Conservation (phyloP, 345 rosid genomes). For the Eucalyptus virginea region DNA sequence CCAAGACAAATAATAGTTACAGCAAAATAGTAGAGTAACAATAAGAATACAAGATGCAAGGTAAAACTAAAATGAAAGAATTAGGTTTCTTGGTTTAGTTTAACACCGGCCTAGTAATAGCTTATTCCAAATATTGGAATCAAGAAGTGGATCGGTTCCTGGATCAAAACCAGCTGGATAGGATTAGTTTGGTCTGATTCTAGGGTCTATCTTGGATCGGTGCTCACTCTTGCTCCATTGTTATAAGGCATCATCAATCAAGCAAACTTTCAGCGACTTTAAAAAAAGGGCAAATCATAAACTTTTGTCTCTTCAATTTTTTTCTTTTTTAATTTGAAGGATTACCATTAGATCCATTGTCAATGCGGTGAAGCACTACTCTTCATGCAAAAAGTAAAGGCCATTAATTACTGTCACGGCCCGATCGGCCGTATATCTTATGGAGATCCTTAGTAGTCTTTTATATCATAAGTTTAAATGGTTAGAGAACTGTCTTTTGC, state of each 20-base stretch:
- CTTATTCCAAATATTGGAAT: too few relatives aligned
- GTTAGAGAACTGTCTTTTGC: not conserved
- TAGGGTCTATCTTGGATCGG: not conserved
- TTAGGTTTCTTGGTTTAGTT: not conserved
- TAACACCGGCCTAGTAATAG: not conserved
- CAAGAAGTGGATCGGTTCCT: rapidly evolving
- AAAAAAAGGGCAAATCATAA: not conserved
- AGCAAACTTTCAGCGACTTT: not conserved
- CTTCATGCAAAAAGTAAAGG: not conserved
- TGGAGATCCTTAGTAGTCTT: not conserved
- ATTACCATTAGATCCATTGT: not conserved
- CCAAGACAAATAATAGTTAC: not conserved
- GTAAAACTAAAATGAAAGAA: not conserved
- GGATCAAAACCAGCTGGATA: not conserved
- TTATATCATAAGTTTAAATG: not conserved
- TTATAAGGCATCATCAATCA: not conserved
- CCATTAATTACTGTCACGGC: not conserved
- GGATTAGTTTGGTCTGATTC: rapidly evolving
- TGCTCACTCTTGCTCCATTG: not conserved
- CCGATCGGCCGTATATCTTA: rapidly evolving
- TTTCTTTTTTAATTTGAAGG: not conserved
- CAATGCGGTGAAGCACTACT: not conserved
- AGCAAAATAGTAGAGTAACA: not conserved
- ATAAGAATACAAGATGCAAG: not conserved
- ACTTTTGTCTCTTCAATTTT: not conserved